Percentiles rank a stretch among this genome's conserved stretches.
Evolutionary conservation across 2,329 filamentous ascomycete species (phyloP).

Genomic region (Sarocladiaceae sp.): DNA sequence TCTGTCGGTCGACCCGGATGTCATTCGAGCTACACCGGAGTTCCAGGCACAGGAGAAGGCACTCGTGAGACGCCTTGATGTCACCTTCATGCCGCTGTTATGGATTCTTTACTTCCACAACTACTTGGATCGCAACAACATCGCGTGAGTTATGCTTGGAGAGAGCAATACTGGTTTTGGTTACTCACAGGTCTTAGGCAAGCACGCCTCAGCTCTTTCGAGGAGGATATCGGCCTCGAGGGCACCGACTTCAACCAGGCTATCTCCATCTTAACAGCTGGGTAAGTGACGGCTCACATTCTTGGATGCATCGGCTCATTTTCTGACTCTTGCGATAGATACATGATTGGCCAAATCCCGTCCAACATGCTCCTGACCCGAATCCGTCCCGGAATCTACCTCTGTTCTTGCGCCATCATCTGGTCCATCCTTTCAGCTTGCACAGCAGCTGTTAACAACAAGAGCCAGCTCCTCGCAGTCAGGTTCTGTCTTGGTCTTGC

Average conservation of each 20-base stretch:
- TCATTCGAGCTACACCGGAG: not conserved
- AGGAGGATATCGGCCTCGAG: not conserved
- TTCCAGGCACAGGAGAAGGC: constrained; percentile 11
- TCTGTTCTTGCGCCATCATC: constrained; percentile 2
- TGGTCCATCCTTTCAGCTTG: constrained; percentile 46
- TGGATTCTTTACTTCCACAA: constrained; percentile 20
- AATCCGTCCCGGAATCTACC: constrained; percentile 15
- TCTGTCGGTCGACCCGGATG: not conserved
- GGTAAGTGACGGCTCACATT: not conserved
- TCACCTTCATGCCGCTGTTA: constrained; percentile 18
- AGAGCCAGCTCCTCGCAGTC: constrained; percentile 38
- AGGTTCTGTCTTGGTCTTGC: constrained; percentile 45
- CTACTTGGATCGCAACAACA: constrained; percentile 18
- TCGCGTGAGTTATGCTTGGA: constrained; percentile 14
- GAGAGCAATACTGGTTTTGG: not conserved
- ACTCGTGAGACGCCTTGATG: constrained; percentile 18
- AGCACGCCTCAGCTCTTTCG: constrained; percentile 1
- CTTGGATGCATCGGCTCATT: not conserved
- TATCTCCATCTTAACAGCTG: not conserved
- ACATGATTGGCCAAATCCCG: constrained; percentile 15
- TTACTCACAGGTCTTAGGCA: not conserved
- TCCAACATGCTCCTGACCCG: constrained; percentile 17
- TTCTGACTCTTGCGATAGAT: constrained; percentile 1
- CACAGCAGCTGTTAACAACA: constrained; percentile 40
- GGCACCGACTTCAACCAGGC: not conserved